Conservation (phyloP, 495 filamentous ascomycete species). For the Neurospora intermedia region DNA sequence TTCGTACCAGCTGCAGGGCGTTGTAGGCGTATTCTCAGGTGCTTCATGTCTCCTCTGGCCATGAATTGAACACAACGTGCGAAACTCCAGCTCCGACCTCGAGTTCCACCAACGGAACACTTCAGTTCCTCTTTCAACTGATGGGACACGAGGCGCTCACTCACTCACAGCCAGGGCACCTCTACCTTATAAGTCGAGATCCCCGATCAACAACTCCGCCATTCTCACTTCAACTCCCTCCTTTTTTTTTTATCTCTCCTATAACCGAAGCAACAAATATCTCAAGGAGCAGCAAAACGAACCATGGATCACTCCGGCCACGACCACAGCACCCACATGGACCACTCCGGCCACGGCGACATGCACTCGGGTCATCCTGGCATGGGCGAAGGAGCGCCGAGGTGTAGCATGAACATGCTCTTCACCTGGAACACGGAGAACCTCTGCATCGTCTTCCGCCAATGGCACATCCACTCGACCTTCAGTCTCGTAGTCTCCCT, state of each 20-base stretch:
- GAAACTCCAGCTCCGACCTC: background rate
- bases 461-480: conserved; percentile 75
- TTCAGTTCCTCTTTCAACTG: background rate
- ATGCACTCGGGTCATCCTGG: conserved; percentile 33
- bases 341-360: conserved; percentile 41
- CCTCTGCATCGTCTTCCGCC: conserved; percentile 89
- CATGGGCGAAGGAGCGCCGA: conserved; percentile 13
- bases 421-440: conserved; percentile 91
- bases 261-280: background rate
- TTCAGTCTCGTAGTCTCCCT: conserved; percentile 68
- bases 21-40: background rate
- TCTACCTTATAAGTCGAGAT: background rate
- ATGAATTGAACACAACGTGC: background rate
- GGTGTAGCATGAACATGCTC: conserved; percentile 91
- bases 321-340: conserved; percentile 26
- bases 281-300: background rate
- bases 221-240: background rate
- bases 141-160: background rate
- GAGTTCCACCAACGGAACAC: background rate
- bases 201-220: background rate
- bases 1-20: background rate
- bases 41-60: background rate
- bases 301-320: conserved; percentile 37
- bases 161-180: background rate
- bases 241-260: background rate